phyloP scores from a whole-genome alignment of 139 green algal species.

The Tetradesmus lagerheimii region DNA sequence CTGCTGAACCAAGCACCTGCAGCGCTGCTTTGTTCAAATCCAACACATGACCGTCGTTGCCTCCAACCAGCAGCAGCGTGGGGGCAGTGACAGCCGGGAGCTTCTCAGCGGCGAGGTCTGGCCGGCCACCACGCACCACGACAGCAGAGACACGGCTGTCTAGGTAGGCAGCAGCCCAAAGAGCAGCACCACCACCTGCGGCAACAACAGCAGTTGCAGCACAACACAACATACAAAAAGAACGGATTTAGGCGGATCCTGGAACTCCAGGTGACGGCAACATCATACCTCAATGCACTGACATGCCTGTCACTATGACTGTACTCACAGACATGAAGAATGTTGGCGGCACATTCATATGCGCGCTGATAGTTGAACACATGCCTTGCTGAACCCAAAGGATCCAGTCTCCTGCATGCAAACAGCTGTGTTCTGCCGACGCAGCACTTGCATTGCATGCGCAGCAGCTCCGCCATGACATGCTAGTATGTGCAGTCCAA shows the following conservation, averaged over 20 bases:
- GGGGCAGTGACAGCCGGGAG: constrained; percentile 37
- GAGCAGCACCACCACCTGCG: constrained; percentile 26
- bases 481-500: background rate
- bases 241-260: too few relatives aligned
- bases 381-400: too few relatives aligned
- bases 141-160: constrained; percentile 23
- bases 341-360: too few relatives aligned
- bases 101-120: constrained; percentile 27
- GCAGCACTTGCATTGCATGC: too few relatives aligned
- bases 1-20: background rate
- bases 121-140: constrained; percentile 32
- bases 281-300: too few relatives aligned
- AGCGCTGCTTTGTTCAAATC: background rate
- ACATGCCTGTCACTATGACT: too few relatives aligned
- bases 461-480: background rate
- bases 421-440: too few relatives aligned
- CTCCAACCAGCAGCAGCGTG: constrained; percentile 43
- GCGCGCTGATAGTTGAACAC: too few relatives aligned
- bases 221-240: too few relatives aligned
- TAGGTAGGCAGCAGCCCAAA: constrained; percentile 35
- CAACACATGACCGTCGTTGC: constrained; percentile 7
- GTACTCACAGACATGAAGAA: too few relatives aligned
- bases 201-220: background rate
- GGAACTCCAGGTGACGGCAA: too few relatives aligned
- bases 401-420: too few relatives aligned